Evolutionary conservation across 768 basidiomycete species (phyloP), one percentile per base, ranked within the genome.

Genomic region (Naganishia kalamii): DNA sequence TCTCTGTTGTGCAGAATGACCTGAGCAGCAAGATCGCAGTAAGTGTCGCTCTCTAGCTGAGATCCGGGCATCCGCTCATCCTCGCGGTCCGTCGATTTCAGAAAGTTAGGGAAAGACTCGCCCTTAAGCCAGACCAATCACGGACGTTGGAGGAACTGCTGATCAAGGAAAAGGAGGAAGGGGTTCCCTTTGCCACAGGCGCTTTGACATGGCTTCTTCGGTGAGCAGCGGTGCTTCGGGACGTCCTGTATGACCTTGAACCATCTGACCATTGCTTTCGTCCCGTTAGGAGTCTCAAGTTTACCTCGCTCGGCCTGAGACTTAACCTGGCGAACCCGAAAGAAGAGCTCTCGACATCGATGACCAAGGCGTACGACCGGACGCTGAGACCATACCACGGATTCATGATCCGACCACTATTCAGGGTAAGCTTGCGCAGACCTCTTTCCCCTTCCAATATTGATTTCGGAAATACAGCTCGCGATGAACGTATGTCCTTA

Each of bases 191-290:
- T 0, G 90, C 93, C 1, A 97, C 93, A 0, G 88, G 93, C 73
- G 92, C 90, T 17, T 83, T 97, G 60, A 80, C 97, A 78, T 99
- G 96, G 96, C 84, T 99, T 51, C 83, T 92, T n/a, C 49, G 63
- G 51, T 64, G 12, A 57, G 51, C 37, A 25, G 30, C 3, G n/a
- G 12, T 37, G 17, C 32, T 8, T 62, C 49, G 19, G 11, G 59
- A 17, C 21, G 23, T 13, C 6, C n/a, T n/a, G 2, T 25, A 43
- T 29, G 43, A 13, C 27, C n/a, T 23, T 29, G 21, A 23, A 4
- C 32, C 19, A 46, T 44, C 12, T 33, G 17, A 35, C 21, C 3
- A 15, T 32, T 32, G 12, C 12, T 19, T n/a, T 51, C 29, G 50
- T 19, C 23, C 1, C n/a, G 6, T 4, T 68, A 86, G 92, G 27